Evolutionary conservation across 208 protist genomes (phyloP).

Genomic region (Trichomonas tenax): DNA sequence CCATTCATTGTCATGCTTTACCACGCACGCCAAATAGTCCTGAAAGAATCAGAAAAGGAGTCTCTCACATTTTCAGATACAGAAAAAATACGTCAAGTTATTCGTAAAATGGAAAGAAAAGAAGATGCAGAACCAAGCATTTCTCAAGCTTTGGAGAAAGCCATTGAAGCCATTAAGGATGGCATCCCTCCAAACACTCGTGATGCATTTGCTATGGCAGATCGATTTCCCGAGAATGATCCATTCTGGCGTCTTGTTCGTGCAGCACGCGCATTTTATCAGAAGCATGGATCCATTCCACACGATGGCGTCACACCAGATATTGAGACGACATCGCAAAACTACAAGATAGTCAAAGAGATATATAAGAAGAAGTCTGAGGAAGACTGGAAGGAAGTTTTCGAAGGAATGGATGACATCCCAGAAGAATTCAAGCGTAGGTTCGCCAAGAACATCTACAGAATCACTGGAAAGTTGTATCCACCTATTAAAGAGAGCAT

Average conservation of each 20-base stretch:
- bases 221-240: not conserved
- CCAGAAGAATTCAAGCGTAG: not conserved
- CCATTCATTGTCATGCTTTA: not conserved
- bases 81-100: not conserved
- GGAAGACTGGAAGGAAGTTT: not conserved
- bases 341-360: not conserved
- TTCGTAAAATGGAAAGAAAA: not conserved
- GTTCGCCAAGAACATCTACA: not conserved
- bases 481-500: not conserved
- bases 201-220: not conserved
- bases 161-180: too few species aligned
- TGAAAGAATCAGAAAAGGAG: not conserved
- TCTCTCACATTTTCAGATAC: not conserved
- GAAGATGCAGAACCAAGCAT: not conserved
- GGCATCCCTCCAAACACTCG: not conserved
- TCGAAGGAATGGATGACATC: not conserved
- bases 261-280: not conserved
- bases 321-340: not conserved
- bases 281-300: not conserved
- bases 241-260: not conserved
- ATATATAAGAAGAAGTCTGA: not conserved
- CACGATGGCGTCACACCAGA: not conserved
- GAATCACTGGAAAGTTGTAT: not conserved
- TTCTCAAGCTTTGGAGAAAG: not conserved
- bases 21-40: not conserved